phyloP scores from a whole-genome alignment of 2,329 filamentous ascomycete genomes.

The Chaetomiaceae sp. region DNA sequence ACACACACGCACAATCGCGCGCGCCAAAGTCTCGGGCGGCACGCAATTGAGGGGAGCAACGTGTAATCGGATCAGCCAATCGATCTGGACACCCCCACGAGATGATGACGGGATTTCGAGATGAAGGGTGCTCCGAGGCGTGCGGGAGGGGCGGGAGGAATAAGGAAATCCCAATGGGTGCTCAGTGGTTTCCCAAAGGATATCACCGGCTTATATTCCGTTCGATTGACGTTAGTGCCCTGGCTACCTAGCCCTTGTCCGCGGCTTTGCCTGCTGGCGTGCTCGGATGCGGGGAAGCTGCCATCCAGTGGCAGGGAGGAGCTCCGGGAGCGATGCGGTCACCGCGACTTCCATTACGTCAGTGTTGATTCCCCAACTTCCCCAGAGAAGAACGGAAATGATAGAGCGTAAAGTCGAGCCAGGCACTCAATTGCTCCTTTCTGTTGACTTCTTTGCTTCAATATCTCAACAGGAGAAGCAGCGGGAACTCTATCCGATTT shows the following conservation, averaged over 20 bases:
- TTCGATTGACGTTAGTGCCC: slow-evolving; percentile 1
- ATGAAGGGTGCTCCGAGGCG: too few species aligned
- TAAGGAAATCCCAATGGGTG: slow-evolving; percentile 10
- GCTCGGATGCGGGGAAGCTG: slow-evolving; percentile 18
- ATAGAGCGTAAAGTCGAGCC: too few species aligned
- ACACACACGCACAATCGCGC: too few species aligned
- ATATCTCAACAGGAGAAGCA: too few species aligned
- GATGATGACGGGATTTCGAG: slow-evolving; percentile 1
- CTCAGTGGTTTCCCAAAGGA: slow-evolving; percentile 15
- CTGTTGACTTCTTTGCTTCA: too few species aligned
- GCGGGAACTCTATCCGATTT: too few species aligned
- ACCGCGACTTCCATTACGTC: slow-evolving; percentile 10
- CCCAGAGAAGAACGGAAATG: not conserved
- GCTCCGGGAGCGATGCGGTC: not conserved
- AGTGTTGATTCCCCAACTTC: not conserved
- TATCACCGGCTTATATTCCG: slow-evolving; percentile 27
- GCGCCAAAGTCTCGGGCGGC: not conserved
- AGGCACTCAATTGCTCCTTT: too few species aligned
- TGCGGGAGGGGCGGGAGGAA: slow-evolving; percentile 1
- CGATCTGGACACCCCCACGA: not conserved
- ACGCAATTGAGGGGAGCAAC: slow-evolving; percentile 3
- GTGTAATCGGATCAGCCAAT: not conserved
- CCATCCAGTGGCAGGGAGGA: not conserved
- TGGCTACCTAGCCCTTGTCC: not conserved
- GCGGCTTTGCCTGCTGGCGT: slow-evolving; percentile 2